phyloP scores from a whole-genome alignment of 2,329 filamentous ascomycete genomes.

The Fusarium sp. region DNA sequence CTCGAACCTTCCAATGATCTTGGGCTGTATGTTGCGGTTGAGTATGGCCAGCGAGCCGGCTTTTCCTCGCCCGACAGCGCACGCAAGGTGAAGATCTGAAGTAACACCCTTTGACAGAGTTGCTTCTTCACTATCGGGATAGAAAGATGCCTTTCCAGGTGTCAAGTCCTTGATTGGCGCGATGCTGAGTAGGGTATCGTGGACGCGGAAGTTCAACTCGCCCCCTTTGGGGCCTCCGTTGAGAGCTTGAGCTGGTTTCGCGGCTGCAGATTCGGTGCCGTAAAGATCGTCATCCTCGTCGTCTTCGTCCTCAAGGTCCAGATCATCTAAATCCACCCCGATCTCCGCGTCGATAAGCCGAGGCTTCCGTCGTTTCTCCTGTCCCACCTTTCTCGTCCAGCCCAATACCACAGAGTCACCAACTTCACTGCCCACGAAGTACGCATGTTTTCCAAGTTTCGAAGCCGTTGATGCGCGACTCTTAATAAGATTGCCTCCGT shows the following conservation, averaged over 20 bases:
- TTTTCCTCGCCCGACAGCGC: slow-evolving; percentile 72
- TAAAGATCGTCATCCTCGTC: slow-evolving; percentile 72
- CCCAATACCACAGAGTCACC: slow-evolving; percentile 84
- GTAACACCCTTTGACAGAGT: slow-evolving; percentile 59
- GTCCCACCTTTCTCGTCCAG: slow-evolving; percentile 77
- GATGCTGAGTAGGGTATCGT: slow-evolving; percentile 82
- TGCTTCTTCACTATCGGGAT: slow-evolving; percentile 60
- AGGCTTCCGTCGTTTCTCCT: slow-evolving; percentile 74
- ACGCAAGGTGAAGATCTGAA: slow-evolving; percentile 70
- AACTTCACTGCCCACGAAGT: slow-evolving; percentile 90
- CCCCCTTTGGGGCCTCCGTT: slow-evolving; percentile 64
- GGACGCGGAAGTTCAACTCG: slow-evolving; percentile 78
- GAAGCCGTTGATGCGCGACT: slow-evolving; percentile 76
- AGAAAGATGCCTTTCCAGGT: slow-evolving; percentile 68
- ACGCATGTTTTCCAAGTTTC: slow-evolving; percentile 72
- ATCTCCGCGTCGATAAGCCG: slow-evolving; percentile 68
- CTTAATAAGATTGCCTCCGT: slow-evolving; percentile 72
- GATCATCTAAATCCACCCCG: slow-evolving; percentile 63
- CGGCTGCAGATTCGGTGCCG: slow-evolving; percentile 72
- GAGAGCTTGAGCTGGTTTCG: slow-evolving; percentile 61
- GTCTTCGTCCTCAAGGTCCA: slow-evolving; percentile 71
- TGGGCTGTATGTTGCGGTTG: slow-evolving; percentile 81
- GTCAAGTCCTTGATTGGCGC: slow-evolving; percentile 83
- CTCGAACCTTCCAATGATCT: slow-evolving; percentile 75
- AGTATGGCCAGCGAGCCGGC: slow-evolving; percentile 80